phyloP scores from a whole-genome alignment of 2,329 filamentous ascomycete species.

The Clarireedia sp. region DNA sequence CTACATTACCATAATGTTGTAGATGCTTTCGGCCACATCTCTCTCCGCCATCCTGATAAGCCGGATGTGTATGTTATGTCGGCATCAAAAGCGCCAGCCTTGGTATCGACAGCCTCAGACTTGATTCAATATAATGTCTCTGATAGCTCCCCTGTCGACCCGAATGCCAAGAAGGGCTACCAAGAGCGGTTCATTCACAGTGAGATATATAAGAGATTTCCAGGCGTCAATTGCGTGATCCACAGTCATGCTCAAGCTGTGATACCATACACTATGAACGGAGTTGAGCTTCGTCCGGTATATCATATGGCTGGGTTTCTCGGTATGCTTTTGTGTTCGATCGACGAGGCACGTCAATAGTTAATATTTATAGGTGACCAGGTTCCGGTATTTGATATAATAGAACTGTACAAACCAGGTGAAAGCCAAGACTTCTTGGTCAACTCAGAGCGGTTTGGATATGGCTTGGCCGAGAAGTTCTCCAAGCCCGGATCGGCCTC shows the following conservation, averaged over 20 bases:
- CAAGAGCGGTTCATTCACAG: slow-evolving; percentile 40
- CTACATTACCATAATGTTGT: slow-evolving; percentile 43
- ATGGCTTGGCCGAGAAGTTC: slow-evolving; percentile 31
- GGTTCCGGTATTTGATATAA: slow-evolving; percentile 30
- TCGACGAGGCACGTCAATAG: not conserved
- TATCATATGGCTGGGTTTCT: slow-evolving; percentile 39
- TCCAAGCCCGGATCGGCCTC: slow-evolving; percentile 13
- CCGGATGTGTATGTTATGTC: slow-evolving; percentile 41
- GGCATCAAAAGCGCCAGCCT: slow-evolving; percentile 38
- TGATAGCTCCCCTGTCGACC: slow-evolving; percentile 35
- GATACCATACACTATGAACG: slow-evolving; percentile 35
- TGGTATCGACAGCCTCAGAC: slow-evolving; percentile 36
- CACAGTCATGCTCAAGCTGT: slow-evolving; percentile 39
- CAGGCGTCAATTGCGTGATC: slow-evolving; percentile 33
- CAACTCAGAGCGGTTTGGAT: slow-evolving; percentile 29
- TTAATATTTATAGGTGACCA: slow-evolving; percentile 16
- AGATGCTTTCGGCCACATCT: slow-evolving; percentile 48
- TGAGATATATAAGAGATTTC: slow-evolving; percentile 37
- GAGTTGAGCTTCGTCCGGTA: slow-evolving; percentile 33
- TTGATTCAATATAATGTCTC: slow-evolving; percentile 39
- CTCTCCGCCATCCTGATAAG: slow-evolving; percentile 41
- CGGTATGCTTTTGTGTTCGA: slow-evolving; percentile 19
- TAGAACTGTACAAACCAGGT: slow-evolving; percentile 19
- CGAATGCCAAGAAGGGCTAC: slow-evolving; percentile 33
- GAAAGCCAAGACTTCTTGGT: slow-evolving; percentile 34